A percentile compares a stretch with the other conserved stretches of the same genome.
Evolutionary conservation across 257 asterid species (phyloP).

Genomic region (Forsythia suspensa): DNA sequence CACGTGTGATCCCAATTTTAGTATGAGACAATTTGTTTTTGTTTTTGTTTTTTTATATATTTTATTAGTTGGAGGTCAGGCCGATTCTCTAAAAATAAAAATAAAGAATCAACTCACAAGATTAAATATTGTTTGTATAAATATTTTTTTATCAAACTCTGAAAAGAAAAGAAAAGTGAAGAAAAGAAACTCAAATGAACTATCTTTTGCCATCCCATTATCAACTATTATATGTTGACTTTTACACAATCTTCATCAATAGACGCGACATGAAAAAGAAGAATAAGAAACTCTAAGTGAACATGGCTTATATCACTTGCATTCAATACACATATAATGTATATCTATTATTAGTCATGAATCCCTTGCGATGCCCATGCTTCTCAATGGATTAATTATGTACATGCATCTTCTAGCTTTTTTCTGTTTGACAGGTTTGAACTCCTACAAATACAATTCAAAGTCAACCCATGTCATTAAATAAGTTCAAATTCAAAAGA

Average conservation of each 20-base stretch:
- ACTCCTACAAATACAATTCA: not conserved
- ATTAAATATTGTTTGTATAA: too few species aligned
- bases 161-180: too few species aligned
- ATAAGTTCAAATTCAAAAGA: not conserved
- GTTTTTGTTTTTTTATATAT: too few species aligned
- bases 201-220: too few species aligned
- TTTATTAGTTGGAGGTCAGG: too few species aligned
- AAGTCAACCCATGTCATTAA: not conserved
- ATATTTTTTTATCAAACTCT: too few species aligned
- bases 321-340: not conserved
- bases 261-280: not conserved
- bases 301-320: not conserved
- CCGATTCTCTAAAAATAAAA: too few species aligned
- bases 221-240: not conserved
- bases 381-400: not conserved
- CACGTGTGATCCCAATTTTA: too few species aligned
- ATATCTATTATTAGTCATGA: not conserved
- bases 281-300: not conserved
- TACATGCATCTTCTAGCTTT: not conserved
- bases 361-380: not conserved
- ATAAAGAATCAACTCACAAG: too few species aligned
- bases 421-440: not conserved
- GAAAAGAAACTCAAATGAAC: too few species aligned
- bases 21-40: too few species aligned
- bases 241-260: not conserved